Evolutionary conservation across 2,329 filamentous ascomycete species (phyloP).

Genomic region (Pseudovirgaria hyperparasitica): DNA sequence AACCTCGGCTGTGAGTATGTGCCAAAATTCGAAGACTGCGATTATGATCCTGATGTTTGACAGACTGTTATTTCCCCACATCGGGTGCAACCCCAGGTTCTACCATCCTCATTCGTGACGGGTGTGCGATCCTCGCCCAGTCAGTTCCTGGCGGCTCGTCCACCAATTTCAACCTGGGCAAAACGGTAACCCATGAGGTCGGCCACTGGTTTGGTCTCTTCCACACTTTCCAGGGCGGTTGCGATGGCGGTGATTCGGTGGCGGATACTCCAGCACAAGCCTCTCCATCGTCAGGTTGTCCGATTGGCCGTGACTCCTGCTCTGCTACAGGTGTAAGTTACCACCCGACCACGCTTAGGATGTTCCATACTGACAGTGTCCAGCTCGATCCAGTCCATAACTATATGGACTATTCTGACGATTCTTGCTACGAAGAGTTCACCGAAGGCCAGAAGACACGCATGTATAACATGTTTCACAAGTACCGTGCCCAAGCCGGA

Average conservation of each 20-base stretch:
- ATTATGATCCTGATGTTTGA: no score
- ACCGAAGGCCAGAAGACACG: slow-evolving; percentile 14
- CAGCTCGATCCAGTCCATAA: slow-evolving; percentile 22
- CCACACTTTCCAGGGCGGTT: slow-evolving; percentile 18
- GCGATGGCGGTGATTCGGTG: slow-evolving; percentile 16
- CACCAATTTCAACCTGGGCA: slow-evolving; percentile 6
- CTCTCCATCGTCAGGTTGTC: slow-evolving; percentile 13
- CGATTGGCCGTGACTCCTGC: slow-evolving; percentile 15
- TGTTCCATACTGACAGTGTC: no score
- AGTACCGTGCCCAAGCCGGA: no score
- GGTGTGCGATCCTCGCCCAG: slow-evolving; percentile 4
- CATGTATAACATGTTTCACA: no score
- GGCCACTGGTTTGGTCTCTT: slow-evolving; percentile 20
- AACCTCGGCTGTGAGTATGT: no score
- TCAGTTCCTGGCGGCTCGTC: slow-evolving; percentile 8
- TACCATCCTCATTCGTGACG: slow-evolving; percentile 5
- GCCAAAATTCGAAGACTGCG: no score
- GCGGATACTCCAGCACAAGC: slow-evolving; percentile 16
- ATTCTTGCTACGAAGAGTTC: slow-evolving; percentile 14
- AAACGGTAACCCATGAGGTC: slow-evolving; percentile 13
- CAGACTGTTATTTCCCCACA: slow-evolving; percentile 7
- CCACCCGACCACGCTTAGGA: no score
- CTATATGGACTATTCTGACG: slow-evolving; percentile 21
- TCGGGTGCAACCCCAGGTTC: slow-evolving; percentile 4
- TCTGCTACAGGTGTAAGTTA: slow-evolving; percentile 11